Base-by-base conservation (phyloP, 345 rosid species). In the Camelina neglecta region DNA sequence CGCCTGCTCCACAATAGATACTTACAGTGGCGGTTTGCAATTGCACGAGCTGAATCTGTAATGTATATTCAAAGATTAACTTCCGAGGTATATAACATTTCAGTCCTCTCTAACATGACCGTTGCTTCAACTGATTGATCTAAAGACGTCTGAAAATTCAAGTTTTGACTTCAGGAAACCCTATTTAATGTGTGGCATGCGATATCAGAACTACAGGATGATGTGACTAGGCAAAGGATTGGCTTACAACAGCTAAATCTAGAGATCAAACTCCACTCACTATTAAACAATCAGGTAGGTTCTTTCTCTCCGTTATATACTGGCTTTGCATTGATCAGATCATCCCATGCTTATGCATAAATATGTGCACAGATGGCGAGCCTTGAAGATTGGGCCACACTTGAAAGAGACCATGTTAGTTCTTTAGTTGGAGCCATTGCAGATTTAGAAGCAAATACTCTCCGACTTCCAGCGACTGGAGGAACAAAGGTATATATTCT, bases 11-110 rank as follows among this genome's bases (percentile, higher is more conserved):
- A 96, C 77, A 96, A 93, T 68, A 85, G 97, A 83, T 83, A 72
- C 78, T 72, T 93, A 82, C 99, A 96, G 75, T 96, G 99, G 99
- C 81, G 94, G 75, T 93, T 93, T 75, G 86, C 93, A 62, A 89
- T 87, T 88, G 92, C 97, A 36, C 72, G 81, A 60, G 85, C 88
- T 55, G 96, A 88, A 65, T 83, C 86, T 84, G 95, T 84, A 47
- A 84, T 91, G 80, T 85, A 80, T 71, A 72, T 78, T 68, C 92
- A 93, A 83, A 85, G 88, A 83, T 72, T 79, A 71, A 87, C 67
- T n/a, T 88, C 90, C 21, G 96, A 93, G 98, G 99, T 96, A 85
- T 44, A 44, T 71, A 67, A 66, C 65, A 66, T 26, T 42, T 73
- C 13, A 2, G n/a, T 23, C 18, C 45, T 42, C 58, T 66, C 41